Evolutionary conservation across 2,329 filamentous ascomycete genomes (phyloP), one percentile per base, ranked within the genome.

Genomic region (Penicillium polonicum): DNA sequence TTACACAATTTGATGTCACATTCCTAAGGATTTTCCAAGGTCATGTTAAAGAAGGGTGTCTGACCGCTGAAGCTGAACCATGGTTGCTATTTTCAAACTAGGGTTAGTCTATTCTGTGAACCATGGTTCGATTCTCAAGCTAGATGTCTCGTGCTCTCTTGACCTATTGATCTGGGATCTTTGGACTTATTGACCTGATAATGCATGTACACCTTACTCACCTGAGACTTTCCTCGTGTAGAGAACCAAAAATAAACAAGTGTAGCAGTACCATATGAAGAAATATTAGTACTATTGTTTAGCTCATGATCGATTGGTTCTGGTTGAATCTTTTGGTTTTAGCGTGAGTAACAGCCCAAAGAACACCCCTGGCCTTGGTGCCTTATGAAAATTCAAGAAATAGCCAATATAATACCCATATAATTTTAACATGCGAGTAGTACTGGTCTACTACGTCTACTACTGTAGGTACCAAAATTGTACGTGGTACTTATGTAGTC

Each of bases 301-400:
- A 36, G 50, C 50, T 41, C 4, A 17, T 27, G 45, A 66, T 66
- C 55, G 64, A 67, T 67, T 67, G 65, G 64, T 55, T 59, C 31
- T 53, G 58, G 27, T 60, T 65, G 60, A 63, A 66, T 66, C 65
- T 66, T 58, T 51, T 52, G 13, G 33, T 42, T 39, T 58, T 61
- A 61, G 61, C 58, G 53, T 51, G 41, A 33, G 19, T 45, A 25
- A 42, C 42, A 44, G 48, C 57, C 54, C 61, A 52, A 60, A 41
- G 38, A 44, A 23, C 17, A 42, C 42, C 39, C 44, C 44, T 45
- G 39, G 46, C 57, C 57, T 59, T 56, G 57, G 41, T 56, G 52
- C 57, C 57, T 56, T 59, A 59, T 15, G 17, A 15, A 25, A 44
- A 52, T 33, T 10, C 27, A 33, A 41, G 36, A 36, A 36, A 31